Base-by-base conservation (phyloP, 495 filamentous ascomycete species). In the Glonium stellatum region DNA sequence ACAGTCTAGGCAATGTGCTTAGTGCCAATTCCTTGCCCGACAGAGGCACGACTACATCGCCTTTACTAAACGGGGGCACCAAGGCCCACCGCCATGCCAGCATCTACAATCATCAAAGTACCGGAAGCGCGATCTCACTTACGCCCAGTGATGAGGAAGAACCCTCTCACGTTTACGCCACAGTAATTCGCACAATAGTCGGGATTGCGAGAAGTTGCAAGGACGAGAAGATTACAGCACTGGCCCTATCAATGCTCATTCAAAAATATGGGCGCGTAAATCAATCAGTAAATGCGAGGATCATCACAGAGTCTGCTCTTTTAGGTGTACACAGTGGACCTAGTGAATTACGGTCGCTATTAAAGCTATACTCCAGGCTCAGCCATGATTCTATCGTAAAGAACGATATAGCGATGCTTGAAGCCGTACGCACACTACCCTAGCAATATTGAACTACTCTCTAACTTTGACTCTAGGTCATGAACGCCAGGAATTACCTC, bases 161-260 rank as follows among this genome's bases (percentile, higher is more conserved):
- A 19, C 85, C 80, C 10, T 77, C 80, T 5, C 70, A 81, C 13
- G 83, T 88, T 0, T 87, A 92, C 72, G 82, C 84, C 15, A 93
- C 87, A 62, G 84, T 96, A 31, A 84, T 97, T 35, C 87, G 95
- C 67, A 87, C 92, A 5, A 92, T 97, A 61, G 90, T 92, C 61
- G 84, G 83, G 31, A 88, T 97, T 67, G 90, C 95, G 0, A 85
- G 77, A 36, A 82, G 79, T 56, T 90, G 86, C 70, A 81, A 86
- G 47, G 92, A 98, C 62, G 84, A 89, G 37, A 95, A 96, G 72
- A 93, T 97, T 48, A 92, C 86, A 22, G 95, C 92, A 12, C 78
- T 98, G 55, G 90, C 90, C n/a, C 87, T 95, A 66, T 92, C 90
- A 4, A 97, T 97, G 87, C 80, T 98, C 18, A 74, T 96, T 8